These are phyloP conservation scores for Tulasnella sp. DNA, from an alignment of 768 basidiomycete species.

Conservation along the genomic window DNA sequence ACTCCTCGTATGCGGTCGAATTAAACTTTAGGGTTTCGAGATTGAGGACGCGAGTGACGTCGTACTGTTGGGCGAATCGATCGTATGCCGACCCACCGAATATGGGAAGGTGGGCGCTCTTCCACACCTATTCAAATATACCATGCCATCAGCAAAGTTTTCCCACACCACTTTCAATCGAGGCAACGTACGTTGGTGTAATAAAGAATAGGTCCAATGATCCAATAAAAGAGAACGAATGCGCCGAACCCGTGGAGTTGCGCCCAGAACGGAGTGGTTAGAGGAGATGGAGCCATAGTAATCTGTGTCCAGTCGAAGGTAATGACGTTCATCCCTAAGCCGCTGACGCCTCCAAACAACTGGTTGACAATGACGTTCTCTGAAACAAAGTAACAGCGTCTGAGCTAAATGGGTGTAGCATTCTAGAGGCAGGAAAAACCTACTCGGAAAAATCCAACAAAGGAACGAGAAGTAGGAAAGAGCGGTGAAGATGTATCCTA, in stretches of 20 bases:
- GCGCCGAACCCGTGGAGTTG: constrained; percentile 82
- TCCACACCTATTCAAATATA: constrained; percentile 38
- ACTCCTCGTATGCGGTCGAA: constrained; percentile 43
- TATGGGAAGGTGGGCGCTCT: constrained; percentile 46
- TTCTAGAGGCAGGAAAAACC: neutral
- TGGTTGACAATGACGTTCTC: constrained; percentile 85
- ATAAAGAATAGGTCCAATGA: constrained; percentile 81
- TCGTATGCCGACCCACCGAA: constrained; percentile 42
- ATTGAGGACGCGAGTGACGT: constrained; percentile 42
- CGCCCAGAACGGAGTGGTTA: constrained; percentile 95
- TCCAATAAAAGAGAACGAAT: constrained; percentile 91
- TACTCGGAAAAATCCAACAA: constrained; percentile 69
- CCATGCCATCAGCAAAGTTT: neutral
- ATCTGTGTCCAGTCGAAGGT: constrained; percentile 93
- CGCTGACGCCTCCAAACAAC: constrained; percentile 78
- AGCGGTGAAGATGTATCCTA: constrained; percentile 86
- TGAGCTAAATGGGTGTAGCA: neutral
- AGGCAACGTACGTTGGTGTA: constrained; percentile 76
- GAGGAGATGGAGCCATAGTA: constrained; percentile 62
- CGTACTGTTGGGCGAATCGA: constrained; percentile 44
- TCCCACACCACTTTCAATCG: neutral
- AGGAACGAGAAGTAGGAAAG: constrained; percentile 85
- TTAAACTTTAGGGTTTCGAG: constrained; percentile 38
- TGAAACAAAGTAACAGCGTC: neutral
- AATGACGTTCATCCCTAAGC: constrained; percentile 82